Evolutionary conservation across 2,329 filamentous ascomycete species (phyloP), one percentile per base, ranked within the genome.

Genomic region (Drechslerella coelobrocha): DNA sequence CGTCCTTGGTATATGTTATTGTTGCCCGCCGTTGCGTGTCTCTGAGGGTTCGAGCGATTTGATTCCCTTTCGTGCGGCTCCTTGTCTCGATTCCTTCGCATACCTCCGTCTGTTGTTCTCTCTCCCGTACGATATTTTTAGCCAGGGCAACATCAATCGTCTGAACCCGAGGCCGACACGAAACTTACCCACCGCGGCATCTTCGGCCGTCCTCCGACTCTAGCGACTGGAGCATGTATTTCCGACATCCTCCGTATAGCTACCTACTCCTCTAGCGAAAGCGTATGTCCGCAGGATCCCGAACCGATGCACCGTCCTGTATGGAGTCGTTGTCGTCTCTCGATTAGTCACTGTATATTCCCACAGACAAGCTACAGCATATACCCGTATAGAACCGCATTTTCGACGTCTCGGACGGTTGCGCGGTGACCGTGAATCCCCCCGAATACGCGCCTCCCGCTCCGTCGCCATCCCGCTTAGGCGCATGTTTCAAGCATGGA

Each of bases 401-500:
- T 69, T 57, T 55, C 56, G 57, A 62, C 31, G 57, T 57, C 57
- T 69, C 65, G 65, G 65, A 69, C 65, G 56, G 51, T 56, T 61
- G 65, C 65, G 65, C 57, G 57, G 65, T 62, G 57, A 56, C 51
- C 62, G 41, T 62, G 47, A 62, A 69, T 56, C 19, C 51, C 26
- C 26, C 41, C 50, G 29, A 48, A 50, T 52, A 69, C 65, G 65
- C 65, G 65, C 57, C 39, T 69, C 52, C 39, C 34, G 39, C 27
- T 37, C 51, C 17, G 17, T 61, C 51, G 37, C 57, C 52, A 47
- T 69, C 61, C 65, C 56, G 65, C 57, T 57, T 57, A 62, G 65
- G 65, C 61, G 61, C 61, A 63, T 72, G 59, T 63, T 54, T 60
- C 54, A 63, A 72, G 59, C 60, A 72, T 72, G 66, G 66, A 72